Percentiles rank a stretch among this genome's conserved stretches.
These are phyloP conservation scores for barrel medic (Medicago truncatula) DNA, from an alignment of 306 rosid genomes.

Conservation along the genomic window DNA sequence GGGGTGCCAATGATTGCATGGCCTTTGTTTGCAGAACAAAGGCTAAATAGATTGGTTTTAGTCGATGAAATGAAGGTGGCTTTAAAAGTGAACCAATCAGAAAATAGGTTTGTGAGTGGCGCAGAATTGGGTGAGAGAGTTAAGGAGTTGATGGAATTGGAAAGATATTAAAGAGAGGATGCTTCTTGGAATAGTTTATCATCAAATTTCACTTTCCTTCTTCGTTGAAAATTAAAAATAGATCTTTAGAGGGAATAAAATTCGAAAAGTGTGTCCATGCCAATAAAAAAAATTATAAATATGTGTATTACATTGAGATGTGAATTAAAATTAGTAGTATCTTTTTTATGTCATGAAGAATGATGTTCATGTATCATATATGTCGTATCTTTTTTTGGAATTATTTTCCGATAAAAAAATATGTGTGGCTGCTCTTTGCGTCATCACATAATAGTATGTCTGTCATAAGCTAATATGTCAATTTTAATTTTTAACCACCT, in stretches of 20 bases:
- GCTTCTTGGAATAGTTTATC: neutral
- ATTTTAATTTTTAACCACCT: too few species aligned
- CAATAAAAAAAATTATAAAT: too few species aligned
- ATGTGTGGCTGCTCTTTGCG: too few species aligned
- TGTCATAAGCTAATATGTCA: too few species aligned
- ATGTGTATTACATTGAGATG: too few species aligned
- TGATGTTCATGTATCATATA: too few species aligned
- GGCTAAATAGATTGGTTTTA: slow-evolving; percentile 45
- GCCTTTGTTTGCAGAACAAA: slow-evolving; percentile 72
- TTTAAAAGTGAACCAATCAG: slow-evolving; percentile 41
- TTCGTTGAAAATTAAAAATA: neutral
- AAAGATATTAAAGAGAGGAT: slow-evolving; percentile 25
- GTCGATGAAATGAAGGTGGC: slow-evolving; percentile 62
- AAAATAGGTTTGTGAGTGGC: slow-evolving; percentile 47
- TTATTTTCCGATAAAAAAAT: too few species aligned
- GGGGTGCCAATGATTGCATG: slow-evolving; percentile 54
- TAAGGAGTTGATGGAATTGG: slow-evolving; percentile 41
- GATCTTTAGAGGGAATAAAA: neutral
- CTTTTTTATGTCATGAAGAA: too few species aligned
- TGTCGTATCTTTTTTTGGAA: too few species aligned
- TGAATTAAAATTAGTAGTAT: too few species aligned
- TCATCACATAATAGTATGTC: too few species aligned
- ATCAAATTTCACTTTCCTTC: neutral
- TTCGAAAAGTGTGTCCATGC: too few species aligned
- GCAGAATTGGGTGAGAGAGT: slow-evolving; percentile 45